Percentiles rank a stretch among this genome's conserved stretches.
These are phyloP conservation scores for Hypsizygus ulmarius DNA, from an alignment of 1,284 basidiomycete species.

Conservation along the genomic window DNA sequence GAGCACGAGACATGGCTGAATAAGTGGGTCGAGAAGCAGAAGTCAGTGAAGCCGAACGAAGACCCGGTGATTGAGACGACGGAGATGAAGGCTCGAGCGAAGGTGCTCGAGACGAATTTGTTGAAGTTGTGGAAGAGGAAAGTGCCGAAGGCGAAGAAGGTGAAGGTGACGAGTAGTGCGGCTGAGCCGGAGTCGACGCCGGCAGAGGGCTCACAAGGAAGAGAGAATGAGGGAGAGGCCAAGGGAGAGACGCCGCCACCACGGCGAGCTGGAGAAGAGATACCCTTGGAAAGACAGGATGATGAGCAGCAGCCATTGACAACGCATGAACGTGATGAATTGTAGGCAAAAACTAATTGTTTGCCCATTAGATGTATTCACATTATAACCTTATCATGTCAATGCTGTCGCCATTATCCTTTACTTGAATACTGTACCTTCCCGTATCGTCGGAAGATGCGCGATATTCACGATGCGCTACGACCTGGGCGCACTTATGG, in stretches of 20 bases:
- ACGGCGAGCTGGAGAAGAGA: conserved; percentile 5
- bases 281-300: conserved; percentile 9
- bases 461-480: too few species aligned
- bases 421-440: too few species aligned
- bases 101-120: conserved; percentile 74
- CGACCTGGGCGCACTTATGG: too few species aligned
- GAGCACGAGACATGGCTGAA: conserved; percentile 82
- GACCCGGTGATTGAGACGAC: conserved; percentile 79
- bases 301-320: conserved; percentile 15
- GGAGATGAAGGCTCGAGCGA: conserved; percentile 82
- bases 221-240: not conserved
- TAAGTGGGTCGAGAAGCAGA: conserved; percentile 79
- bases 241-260: conserved; percentile 3
- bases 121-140: conserved; percentile 66
- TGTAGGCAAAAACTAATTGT: conserved; percentile 11
- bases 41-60: conserved; percentile 64
- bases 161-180: conserved; percentile 33
- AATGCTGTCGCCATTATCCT: too few species aligned
- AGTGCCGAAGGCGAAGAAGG: conserved; percentile 53
- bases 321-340: conserved; percentile 15
- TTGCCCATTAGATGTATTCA: too few species aligned
- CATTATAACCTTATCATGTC: too few species aligned
- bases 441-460: too few species aligned
- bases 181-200: conserved; percentile 19
- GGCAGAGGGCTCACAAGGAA: conserved; percentile 5